Evolutionary conservation across 179 eudicot genomes (phyloP).

Genomic region (Beta lomatogona): DNA sequence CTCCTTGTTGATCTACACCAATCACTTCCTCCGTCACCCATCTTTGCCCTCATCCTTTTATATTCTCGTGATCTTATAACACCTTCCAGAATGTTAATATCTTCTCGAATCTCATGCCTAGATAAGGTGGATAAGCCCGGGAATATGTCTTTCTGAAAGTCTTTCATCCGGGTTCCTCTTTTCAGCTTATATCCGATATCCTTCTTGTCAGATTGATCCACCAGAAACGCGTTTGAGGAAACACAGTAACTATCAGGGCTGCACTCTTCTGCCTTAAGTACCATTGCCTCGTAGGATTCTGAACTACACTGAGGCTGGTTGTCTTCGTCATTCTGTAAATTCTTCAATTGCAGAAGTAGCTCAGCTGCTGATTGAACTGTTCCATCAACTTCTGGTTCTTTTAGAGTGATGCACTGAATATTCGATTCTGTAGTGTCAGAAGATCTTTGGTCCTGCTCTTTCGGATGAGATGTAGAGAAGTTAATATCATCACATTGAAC

Average conservation of each 20-base stretch:
- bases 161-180: slow-evolving; percentile 71
- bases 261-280: slow-evolving; percentile 47
- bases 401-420: slow-evolving; percentile 18
- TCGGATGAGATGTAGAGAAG: slow-evolving; percentile 22
- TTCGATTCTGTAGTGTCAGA: slow-evolving; percentile 34
- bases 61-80: slow-evolving; percentile 61
- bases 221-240: slow-evolving; percentile 46
- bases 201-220: slow-evolving; percentile 36
- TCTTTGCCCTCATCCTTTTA: slow-evolving; percentile 49
- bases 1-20: slow-evolving; percentile 46
- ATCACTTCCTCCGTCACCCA: slow-evolving; percentile 25
- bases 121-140: slow-evolving; percentile 56
- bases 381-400: slow-evolving; percentile 38
- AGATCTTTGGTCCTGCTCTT: slow-evolving; percentile 37
- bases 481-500: slow-evolving; percentile 33
- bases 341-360: slow-evolving; percentile 36
- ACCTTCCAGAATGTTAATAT: slow-evolving; percentile 54
- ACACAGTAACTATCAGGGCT: slow-evolving; percentile 47
- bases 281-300: slow-evolving; percentile 66
- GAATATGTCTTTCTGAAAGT: slow-evolving; percentile 72
- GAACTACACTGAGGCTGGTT: slow-evolving; percentile 45
- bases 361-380: slow-evolving; percentile 45
- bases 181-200: slow-evolving; percentile 44
- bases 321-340: slow-evolving; percentile 24
- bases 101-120: slow-evolving; percentile 68